A percentile compares a stretch with the other conserved stretches of the same genome.
phyloP scores from a whole-genome alignment of 768 basidiomycete genomes.

The Phylloporus arenicola region DNA sequence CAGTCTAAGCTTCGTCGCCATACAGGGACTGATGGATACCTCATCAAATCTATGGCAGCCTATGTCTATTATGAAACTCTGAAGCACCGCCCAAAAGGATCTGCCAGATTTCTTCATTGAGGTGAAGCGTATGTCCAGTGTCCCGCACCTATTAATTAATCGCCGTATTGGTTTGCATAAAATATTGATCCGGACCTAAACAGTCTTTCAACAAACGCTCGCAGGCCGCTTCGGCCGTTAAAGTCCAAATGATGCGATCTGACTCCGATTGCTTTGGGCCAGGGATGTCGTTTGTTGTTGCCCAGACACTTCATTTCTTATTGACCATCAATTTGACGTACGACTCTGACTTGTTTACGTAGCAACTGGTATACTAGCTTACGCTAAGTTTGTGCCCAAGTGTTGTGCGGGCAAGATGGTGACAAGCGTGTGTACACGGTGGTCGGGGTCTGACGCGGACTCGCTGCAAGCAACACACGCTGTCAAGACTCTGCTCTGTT shows the following conservation, averaged over 20 bases:
- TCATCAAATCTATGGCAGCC: conserved; percentile 17
- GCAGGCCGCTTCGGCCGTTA: not conserved
- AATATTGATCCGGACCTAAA: conserved; percentile 17
- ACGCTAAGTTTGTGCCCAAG: not conserved
- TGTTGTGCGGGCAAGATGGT: not conserved
- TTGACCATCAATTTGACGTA: conserved; percentile 1
- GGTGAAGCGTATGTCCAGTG: conserved; percentile 28
- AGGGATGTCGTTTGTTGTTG: not conserved
- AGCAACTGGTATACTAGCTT: not conserved
- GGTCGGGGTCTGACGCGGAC: conserved; percentile 20
- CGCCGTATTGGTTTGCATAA: conserved; percentile 27
- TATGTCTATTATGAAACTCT: conserved; percentile 66
- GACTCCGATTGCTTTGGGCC: not conserved
- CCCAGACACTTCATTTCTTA: not conserved
- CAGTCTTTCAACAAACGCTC: not conserved
- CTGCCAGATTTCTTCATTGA: conserved; percentile 50
- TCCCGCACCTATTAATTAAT: not conserved
- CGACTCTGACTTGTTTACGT: conserved; percentile 11
- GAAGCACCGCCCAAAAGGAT: conserved; percentile 59
- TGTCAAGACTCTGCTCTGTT: conserved; percentile 14
- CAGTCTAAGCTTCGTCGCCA: not conserved
- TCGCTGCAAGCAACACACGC: conserved; percentile 9
- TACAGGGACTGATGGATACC: conserved; percentile 58
- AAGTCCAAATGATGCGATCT: not conserved
- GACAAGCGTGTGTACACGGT: conserved; percentile 10